Conservation (phyloP, 1,139 yeast genomes). For the Candida sp. region DNA sequence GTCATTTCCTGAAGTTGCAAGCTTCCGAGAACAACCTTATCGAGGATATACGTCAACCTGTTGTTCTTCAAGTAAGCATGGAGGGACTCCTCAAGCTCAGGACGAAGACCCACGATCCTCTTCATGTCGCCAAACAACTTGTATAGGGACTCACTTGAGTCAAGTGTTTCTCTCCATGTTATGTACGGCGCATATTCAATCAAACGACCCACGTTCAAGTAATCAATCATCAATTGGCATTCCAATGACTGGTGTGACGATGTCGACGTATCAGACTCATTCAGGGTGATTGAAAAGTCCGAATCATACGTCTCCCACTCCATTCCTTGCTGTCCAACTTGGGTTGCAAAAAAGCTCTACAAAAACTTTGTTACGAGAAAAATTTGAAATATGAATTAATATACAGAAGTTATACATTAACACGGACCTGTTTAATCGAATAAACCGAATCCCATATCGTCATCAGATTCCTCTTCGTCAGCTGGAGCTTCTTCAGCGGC, state of each 20-base stretch:
- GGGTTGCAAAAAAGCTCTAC: constrained; percentile 10
- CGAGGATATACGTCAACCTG: constrained; percentile 4
- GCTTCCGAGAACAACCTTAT: constrained; percentile 1
- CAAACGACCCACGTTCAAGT: constrained; percentile 8
- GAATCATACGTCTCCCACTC: constrained; percentile 4
- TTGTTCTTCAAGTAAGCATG: constrained; percentile 3
- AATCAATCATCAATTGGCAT: constrained; percentile 5
- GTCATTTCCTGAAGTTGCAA: neutral
- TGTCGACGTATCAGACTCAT: neutral
- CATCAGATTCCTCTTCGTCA: constrained; percentile 67
- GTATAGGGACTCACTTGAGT: neutral
- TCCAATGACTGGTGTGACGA: neutral
- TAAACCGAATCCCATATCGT: constrained; percentile 98
- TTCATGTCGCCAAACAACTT: neutral
- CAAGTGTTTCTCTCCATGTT: constrained; percentile 3
- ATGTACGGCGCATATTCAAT: constrained; percentile 11
- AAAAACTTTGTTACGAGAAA: neutral
- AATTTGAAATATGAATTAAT: neutral
- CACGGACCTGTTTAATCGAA: constrained; percentile 72
- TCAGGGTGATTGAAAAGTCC: neutral
- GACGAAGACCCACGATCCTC: neutral
- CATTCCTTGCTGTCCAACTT: neutral
- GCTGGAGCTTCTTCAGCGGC: constrained; percentile 73
- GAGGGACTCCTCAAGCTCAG: neutral
- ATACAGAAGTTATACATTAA: constrained; percentile 3